A percentile compares a stretch with the other conserved stretches of the same genome.
Conservation (phyloP, 1,284 basidiomycete species). For the Coriolopsis trogii region DNA sequence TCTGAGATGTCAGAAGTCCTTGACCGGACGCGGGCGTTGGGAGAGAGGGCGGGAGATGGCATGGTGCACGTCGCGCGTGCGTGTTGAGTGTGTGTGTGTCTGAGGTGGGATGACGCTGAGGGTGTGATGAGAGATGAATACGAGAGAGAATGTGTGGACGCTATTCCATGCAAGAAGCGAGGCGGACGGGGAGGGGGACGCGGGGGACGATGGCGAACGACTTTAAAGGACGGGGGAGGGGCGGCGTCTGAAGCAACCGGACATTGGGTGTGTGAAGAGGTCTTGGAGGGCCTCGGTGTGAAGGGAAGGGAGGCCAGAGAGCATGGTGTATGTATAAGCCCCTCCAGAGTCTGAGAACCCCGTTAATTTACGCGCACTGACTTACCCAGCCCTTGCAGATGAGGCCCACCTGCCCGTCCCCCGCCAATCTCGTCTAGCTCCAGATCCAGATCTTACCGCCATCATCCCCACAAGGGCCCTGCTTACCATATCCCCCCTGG, state of each 20-base stretch:
- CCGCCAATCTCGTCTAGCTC: constrained; percentile 5
- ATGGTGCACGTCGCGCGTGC: background rate
- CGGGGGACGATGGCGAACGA: background rate
- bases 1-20: constrained; percentile 41
- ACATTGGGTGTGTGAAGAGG: constrained; percentile 7
- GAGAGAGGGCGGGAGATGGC: constrained; percentile 25
- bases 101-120: background rate
- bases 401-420: background rate
- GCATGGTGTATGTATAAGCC: background rate
- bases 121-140: no score
- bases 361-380: constrained; percentile 4
- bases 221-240: background rate
- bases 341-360: background rate
- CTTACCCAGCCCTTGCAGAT: background rate
- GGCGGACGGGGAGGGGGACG: constrained; percentile 1
- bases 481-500: constrained; percentile 1
- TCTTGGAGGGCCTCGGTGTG: background rate
- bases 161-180: constrained; percentile 7
- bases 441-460: constrained; percentile 18
- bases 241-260: constrained; percentile 2
- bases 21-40: constrained; percentile 32
- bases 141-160: background rate
- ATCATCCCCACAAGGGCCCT: constrained; percentile 2
- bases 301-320: constrained; percentile 6
- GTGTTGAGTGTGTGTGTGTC: no score